These are phyloP conservation scores for Phaeosphaeriaceae sp. DNA, from an alignment of 2,329 filamentous ascomycete genomes.

Conservation along the genomic window DNA sequence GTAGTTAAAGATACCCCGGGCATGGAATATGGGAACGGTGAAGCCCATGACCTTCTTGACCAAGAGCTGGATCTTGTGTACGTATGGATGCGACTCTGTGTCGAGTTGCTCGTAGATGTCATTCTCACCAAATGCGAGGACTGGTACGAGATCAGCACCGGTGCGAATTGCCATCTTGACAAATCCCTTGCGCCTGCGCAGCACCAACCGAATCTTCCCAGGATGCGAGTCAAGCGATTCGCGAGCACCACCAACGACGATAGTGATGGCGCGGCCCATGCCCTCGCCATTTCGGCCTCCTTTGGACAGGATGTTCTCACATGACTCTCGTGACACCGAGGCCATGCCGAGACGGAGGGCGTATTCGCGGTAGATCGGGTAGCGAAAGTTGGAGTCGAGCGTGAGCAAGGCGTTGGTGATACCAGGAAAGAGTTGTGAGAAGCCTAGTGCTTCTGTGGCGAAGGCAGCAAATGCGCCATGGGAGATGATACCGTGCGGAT, in stretches of 20 bases:
- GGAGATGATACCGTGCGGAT: slow-evolving; percentile 96
- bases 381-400: slow-evolving; percentile 93
- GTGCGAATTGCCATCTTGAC: slow-evolving; percentile 90
- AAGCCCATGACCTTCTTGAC: slow-evolving; percentile 89
- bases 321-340: slow-evolving; percentile 90
- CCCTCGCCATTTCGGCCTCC: slow-evolving; percentile 80
- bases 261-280: slow-evolving; percentile 94
- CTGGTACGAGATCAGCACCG: slow-evolving; percentile 92
- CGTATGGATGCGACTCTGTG: slow-evolving; percentile 75
- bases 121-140: slow-evolving; percentile 93
- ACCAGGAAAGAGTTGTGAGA: slow-evolving; percentile 85
- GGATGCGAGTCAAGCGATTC: slow-evolving; percentile 91
- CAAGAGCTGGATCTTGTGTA: slow-evolving; percentile 83
- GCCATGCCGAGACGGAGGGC: slow-evolving; percentile 86
- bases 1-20: slow-evolving; percentile 94
- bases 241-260: slow-evolving; percentile 90
- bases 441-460: slow-evolving; percentile 86
- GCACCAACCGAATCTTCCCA: slow-evolving; percentile 75
- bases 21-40: slow-evolving; percentile 89
- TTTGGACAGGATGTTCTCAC: slow-evolving; percentile 83
- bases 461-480: slow-evolving; percentile 96
- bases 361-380: slow-evolving; percentile 94
- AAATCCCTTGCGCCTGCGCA: slow-evolving; percentile 88
- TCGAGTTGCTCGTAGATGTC: slow-evolving; percentile 92
- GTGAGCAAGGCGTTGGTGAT: slow-evolving; percentile 95